Percentiles rank a stretch among this genome's conserved stretches.
Evolutionary conservation across 2,329 filamentous ascomycete species (phyloP).

Genomic region (Sporothrix schenckii): DNA sequence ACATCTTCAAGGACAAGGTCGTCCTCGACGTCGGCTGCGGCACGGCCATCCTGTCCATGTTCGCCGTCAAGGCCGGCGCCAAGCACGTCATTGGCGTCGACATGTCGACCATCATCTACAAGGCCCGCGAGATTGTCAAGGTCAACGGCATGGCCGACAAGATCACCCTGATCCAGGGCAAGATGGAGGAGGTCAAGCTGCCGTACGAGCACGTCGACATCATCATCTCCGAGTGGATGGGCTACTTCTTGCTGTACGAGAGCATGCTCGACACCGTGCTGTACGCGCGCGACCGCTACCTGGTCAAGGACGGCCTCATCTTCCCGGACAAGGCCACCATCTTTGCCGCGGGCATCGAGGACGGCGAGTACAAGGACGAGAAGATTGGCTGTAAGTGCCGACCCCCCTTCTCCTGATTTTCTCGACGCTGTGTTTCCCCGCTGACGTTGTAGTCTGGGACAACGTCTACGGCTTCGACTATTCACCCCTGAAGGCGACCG

Average conservation of each 20-base stretch:
- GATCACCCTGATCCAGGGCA: conserved; percentile 96
- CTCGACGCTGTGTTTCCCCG: no score
- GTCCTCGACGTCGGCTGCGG: conserved; percentile 97
- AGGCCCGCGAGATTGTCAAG: conserved; percentile 92
- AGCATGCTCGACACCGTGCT: conserved; percentile 98
- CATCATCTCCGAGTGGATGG: conserved; percentile 99
- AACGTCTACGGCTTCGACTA: conserved; percentile 99
- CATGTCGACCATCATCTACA: conserved; percentile 99
- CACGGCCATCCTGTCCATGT: conserved; percentile 99
- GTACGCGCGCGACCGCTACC: conserved; percentile 91
- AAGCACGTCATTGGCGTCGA: conserved; percentile 99
- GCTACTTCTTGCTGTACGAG: conserved; percentile 98
- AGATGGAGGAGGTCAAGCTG: conserved; percentile 98
- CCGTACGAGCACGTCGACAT: conserved; percentile 97
- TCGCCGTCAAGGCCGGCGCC: conserved; percentile 91
- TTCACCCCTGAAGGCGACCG: conserved; percentile 87
- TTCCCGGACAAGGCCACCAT: conserved; percentile 99
- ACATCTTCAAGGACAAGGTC: conserved; percentile 87
- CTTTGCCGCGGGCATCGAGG: conserved; percentile 94
- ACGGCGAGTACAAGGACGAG: conserved; percentile 99
- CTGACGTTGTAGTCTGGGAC: conserved; percentile 77
- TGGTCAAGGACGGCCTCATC: conserved; percentile 83
- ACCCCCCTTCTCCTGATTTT: not conserved
- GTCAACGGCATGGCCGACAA: conserved; percentile 90
- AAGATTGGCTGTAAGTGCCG: conserved; percentile 90